Conservation (phyloP, 306 rosid species). For the Adenanthera pavonina region DNA sequence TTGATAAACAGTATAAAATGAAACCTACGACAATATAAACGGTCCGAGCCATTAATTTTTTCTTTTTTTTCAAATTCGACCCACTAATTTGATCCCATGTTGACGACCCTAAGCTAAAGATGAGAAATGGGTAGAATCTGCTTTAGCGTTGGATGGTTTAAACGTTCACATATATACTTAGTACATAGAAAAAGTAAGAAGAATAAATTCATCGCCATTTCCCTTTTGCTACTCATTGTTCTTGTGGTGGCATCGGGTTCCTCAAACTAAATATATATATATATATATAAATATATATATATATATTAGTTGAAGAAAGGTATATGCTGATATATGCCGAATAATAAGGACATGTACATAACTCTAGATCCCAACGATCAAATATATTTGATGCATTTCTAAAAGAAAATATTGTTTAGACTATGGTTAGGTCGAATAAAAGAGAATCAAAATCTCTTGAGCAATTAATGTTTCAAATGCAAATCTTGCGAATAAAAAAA, state of each 20-base stretch:
- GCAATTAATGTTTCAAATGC: too few species aligned
- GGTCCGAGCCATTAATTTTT: too few species aligned
- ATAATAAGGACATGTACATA: not conserved
- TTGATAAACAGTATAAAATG: too few species aligned
- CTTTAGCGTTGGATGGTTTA: not conserved
- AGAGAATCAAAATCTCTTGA: too few species aligned
- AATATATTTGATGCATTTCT: not conserved
- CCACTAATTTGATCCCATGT: too few species aligned
- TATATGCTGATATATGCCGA: not conserved
- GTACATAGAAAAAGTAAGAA: conserved; percentile 1
- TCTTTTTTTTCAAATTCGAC: too few species aligned
- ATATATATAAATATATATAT: not conserved
- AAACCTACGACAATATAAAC: too few species aligned
- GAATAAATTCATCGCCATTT: conserved; percentile 3
- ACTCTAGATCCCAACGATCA: not conserved
- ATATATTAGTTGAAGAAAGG: not conserved
- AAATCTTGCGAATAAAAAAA: too few species aligned
- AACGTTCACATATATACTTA: not conserved
- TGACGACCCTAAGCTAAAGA: too few species aligned
- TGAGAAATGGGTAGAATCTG: conserved; percentile 25
- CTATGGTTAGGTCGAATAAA: too few species aligned
- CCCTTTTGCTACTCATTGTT: not conserved
- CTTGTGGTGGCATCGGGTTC: conserved; percentile 5
- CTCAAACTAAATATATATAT: too few species aligned
- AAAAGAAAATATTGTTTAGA: too few species aligned